phyloP scores from a whole-genome alignment of 345 rosid species.

The Excoecaria cochinchinensis region DNA sequence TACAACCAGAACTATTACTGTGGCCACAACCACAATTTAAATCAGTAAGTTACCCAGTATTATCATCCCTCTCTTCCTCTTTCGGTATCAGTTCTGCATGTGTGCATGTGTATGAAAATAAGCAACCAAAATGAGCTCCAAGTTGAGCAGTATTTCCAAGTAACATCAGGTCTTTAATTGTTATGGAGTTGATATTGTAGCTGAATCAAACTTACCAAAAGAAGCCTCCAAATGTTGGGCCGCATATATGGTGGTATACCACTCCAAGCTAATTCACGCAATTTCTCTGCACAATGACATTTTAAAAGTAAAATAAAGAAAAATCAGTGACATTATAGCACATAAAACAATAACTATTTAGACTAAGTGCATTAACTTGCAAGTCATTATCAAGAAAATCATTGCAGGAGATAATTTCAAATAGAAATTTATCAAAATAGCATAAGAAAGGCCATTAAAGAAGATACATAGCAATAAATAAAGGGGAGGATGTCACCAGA shows the following conservation, averaged over 20 bases:
- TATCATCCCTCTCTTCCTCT: neutral
- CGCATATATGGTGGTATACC: conserved; percentile 95
- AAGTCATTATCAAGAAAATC: conserved; percentile 2
- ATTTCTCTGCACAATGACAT: conserved; percentile 52
- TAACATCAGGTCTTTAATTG: neutral
- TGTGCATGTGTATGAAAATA: neutral
- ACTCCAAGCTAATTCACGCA: conserved; percentile 96
- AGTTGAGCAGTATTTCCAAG: neutral
- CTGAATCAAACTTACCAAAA: conserved; percentile 61
- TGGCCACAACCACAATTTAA: neutral
- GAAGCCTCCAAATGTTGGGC: conserved; percentile 88
- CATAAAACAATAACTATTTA: neutral
- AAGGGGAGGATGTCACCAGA: neutral
- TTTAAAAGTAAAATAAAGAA: neutral
- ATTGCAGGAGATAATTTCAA: neutral
- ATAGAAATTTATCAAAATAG: conserved; percentile 3
- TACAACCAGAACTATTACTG: neutral
- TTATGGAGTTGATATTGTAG: neutral
- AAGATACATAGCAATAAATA: neutral
- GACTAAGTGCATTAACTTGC: neutral
- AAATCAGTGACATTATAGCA: neutral
- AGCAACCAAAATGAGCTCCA: neutral
- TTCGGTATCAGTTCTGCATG: neutral
- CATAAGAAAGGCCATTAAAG: neutral
- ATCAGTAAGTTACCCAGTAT: neutral